Percentiles rank a stretch among this genome's conserved stretches.
Evolutionary conservation across 192 early-diverging fungal genomes (phyloP).

Genomic region (Geranomyces michiganensis): DNA sequence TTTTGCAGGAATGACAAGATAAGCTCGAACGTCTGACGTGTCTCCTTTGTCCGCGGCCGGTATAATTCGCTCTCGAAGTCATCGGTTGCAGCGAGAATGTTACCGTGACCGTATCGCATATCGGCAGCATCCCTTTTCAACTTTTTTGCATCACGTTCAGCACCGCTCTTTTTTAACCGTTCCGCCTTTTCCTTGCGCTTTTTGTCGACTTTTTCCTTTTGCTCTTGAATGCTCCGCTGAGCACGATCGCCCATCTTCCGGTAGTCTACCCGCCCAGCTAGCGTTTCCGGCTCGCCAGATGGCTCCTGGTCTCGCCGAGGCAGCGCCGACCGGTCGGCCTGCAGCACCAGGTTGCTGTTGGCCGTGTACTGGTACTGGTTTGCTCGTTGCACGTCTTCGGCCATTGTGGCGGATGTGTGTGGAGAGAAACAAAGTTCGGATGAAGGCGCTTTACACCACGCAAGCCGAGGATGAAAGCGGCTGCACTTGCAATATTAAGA

Average conservation of each 20-base stretch:
- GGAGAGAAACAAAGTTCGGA: no score
- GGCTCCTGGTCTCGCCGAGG: conserved; percentile 89
- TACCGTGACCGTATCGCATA: conserved; percentile 68
- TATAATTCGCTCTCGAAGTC: conserved; percentile 84
- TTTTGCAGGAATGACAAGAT: conserved; percentile 81
- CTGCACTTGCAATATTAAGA: no score
- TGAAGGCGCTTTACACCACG: no score
- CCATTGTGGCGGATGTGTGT: conserved; percentile 14
- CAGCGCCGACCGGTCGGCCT: conserved; percentile 79
- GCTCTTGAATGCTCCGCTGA: conserved; percentile 65
- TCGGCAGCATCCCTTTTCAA: conserved; percentile 46
- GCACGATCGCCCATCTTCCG: conserved; percentile 85
- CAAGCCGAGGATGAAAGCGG: no score
- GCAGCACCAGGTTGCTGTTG: conserved; percentile 95
- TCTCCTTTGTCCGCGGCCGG: conserved; percentile 88
- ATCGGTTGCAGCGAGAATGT: conserved; percentile 83
- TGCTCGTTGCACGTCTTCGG: conserved; percentile 38
- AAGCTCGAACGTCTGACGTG: conserved; percentile 83
- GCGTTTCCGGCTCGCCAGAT: conserved; percentile 91
- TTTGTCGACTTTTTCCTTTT: conserved; percentile 62
- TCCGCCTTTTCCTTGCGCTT: conserved; percentile 62
- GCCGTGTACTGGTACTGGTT: conserved; percentile 61
- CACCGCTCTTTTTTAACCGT: conserved; percentile 46
- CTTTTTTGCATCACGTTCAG: conserved; percentile 38
- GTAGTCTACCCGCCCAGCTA: conserved; percentile 83